Base-by-base conservation (phyloP, 371 early-diverging fungal species). In the Mortierella polycephala region DNA sequence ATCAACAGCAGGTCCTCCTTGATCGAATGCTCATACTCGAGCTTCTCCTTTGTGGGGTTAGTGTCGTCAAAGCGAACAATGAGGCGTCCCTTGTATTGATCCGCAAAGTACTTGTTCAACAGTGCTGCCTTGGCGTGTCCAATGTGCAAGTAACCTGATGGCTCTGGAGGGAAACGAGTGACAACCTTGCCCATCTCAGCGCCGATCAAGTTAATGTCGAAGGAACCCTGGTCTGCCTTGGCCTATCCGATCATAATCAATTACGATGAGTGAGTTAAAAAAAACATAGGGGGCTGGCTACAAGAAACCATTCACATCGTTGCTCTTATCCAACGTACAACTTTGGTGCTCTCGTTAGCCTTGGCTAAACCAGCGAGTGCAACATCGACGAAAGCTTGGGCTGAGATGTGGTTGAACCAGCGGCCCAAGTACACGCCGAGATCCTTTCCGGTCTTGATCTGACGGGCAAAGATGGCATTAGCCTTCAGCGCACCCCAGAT, bases 1-100 rank as follows among this genome's bases (percentile, higher is more conserved):
- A 99, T 85, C 60, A 96, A 83, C 21, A 83, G 73, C 77, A 98
- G 83, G 82, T 98, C 99, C 87, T 98, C 97, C 80, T 90, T 90
- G 82, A 99, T 99, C 42, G 94, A 85, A 57, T 96, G 93, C 85
- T 99, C 97, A 69, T 94, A 99, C 85, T 98, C 98, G 23, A 73
- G 88, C 89, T 96, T 95, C 86, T 99, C 99, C 85, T 99, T 99
- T 67, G 86, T 85, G 14, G 99, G 99, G 84, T 99, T 99, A 61
- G 99, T 99, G 87, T 99, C 99, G 84, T 99, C 99, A 76, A 99
- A 99, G 60, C 99, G 94, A 53, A 99, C 86, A 62, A 99, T 93
- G 79, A 99, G 73, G 81, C 93, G 95, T 58, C 99, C 99, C 60
- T 95, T 88, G 85, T 98, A 96, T 42, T 84, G 83, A 20, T 92